A percentile compares a stretch with the other conserved stretches of the same genome.
Evolutionary conservation across 2,329 filamentous ascomycete genomes (phyloP).

Genomic region (Calonectria hongkongensis): DNA sequence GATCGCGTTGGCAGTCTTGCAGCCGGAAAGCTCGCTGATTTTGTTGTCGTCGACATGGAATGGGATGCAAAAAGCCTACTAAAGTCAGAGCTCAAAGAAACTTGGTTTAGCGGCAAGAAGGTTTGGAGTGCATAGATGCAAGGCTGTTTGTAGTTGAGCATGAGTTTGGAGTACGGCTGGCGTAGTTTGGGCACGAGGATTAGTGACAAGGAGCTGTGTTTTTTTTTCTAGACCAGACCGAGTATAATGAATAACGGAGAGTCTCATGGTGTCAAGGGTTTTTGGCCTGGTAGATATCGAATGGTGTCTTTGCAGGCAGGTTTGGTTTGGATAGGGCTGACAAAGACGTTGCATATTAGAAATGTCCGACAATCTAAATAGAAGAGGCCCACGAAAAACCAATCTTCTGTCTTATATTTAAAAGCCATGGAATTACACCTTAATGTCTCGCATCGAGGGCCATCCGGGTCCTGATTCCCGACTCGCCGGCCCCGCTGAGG

Average conservation of each 20-base stretch:
- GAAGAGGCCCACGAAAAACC: no score
- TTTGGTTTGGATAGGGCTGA: background rate
- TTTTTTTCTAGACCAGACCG: background rate
- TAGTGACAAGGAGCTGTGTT: no score
- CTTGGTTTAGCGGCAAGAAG: conserved; percentile 70
- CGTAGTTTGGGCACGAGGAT: background rate
- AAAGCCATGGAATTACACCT: background rate
- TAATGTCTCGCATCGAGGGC: background rate
- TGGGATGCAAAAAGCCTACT: conserved; percentile 70
- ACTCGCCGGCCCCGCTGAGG: background rate
- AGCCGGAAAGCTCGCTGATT: conserved; percentile 72
- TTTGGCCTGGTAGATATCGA: background rate
- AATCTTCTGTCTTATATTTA: background rate
- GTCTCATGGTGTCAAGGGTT: background rate
- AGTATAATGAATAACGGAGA: background rate
- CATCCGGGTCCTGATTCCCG: background rate
- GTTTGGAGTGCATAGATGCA: conserved; percentile 57
- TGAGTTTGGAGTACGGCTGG: conserved; percentile 12
- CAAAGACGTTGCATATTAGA: background rate
- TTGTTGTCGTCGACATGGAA: conserved; percentile 67
- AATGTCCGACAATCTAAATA: no score
- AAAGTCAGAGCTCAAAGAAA: conserved; percentile 68
- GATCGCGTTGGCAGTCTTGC: conserved; percentile 68
- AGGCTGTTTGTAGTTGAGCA: background rate
- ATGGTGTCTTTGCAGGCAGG: background rate